Evolutionary conservation across 257 asterid genomes (phyloP).

Genomic region (Salvia miltiorrhiza): DNA sequence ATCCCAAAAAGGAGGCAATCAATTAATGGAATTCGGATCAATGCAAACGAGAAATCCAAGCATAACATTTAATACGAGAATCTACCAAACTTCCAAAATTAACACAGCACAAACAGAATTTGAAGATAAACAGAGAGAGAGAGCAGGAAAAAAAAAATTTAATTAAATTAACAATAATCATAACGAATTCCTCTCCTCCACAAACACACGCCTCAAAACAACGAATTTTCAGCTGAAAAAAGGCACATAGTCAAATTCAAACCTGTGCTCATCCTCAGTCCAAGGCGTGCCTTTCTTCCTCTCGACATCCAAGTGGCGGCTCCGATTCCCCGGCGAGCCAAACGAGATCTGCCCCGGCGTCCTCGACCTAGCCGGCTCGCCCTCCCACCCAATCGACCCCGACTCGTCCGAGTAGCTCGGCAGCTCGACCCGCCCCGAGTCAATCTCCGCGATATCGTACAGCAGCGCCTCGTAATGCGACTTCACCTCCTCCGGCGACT

Average conservation of each 20-base stretch:
- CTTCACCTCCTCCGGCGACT: constrained; percentile 46
- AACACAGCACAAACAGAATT: not conserved
- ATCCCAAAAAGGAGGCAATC: not conserved
- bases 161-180: not conserved
- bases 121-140: no score
- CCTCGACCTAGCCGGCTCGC: constrained; percentile 27
- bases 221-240: not conserved
- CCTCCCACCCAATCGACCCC: constrained; percentile 27
- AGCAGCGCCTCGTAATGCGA: constrained; percentile 54
- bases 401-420: constrained; percentile 48
- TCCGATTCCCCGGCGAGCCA: constrained; percentile 35
- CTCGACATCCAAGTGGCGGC: constrained; percentile 45
- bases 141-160: not conserved
- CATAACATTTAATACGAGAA: not conserved
- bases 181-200: not conserved
- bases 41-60: not conserved
- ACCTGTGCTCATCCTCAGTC: constrained; percentile 89
- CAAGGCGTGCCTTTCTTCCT: constrained; percentile 76
- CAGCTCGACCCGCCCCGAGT: constrained; percentile 61
- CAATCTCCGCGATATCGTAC: constrained; percentile 55
- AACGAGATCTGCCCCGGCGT: constrained; percentile 56
- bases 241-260: not conserved
- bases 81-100: not conserved
- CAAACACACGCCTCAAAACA: not conserved
- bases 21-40: not conserved